Evolutionary conservation across 108 stramenopile genomes (phyloP), one percentile per base, ranked within the genome.

Genomic region (Discostella stelligeroides): DNA sequence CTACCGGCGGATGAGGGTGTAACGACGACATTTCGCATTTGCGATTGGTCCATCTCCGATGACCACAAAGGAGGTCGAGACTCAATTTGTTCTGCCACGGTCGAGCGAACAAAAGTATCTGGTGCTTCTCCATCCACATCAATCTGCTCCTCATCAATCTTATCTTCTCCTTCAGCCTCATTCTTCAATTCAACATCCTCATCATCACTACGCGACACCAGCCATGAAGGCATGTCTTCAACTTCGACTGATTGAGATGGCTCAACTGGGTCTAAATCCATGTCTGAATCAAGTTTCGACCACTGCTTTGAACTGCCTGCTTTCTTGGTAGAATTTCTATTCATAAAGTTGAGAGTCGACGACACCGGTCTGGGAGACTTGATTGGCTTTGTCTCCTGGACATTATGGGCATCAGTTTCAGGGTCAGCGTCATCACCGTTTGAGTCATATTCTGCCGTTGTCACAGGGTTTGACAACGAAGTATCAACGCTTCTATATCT

Each of bases 221-320:
- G 27, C 53, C 53, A 54, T 13, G 53, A 54, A 54, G 53, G 53
- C 53, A 29, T 54, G 24, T 66, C 59, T 20, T 70, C 69, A 20
- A 50, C 6, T 59, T 63, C 75, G 20, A 56, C n/a, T 10, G 54
- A 45, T 24, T 25, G 37, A 10, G 59, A 67, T 23, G 51, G 50
- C 40, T 39, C 28, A 47, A 59, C 42, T 39, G 34, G 48, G 30
- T 62, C 66, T 15, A 57, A 66, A 23, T 60, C 76, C 47, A 63
- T 40, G 48, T 75, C 66, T 42, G 69, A 78, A 30, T 68, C 64
- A 15, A 78, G 63, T 38, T 70, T 78, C 1, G 76, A 42, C 63
- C 63, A 78, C 50, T 59, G 40, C 47, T 63, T 63, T 29, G 14
- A 25, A 25, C 37, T n/a, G n/a, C n/a, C 34, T 6, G 34, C 5